These are phyloP conservation scores for Glycyrrhiza uralensis DNA, from an alignment of 306 rosid genomes.

Conservation along the genomic window DNA sequence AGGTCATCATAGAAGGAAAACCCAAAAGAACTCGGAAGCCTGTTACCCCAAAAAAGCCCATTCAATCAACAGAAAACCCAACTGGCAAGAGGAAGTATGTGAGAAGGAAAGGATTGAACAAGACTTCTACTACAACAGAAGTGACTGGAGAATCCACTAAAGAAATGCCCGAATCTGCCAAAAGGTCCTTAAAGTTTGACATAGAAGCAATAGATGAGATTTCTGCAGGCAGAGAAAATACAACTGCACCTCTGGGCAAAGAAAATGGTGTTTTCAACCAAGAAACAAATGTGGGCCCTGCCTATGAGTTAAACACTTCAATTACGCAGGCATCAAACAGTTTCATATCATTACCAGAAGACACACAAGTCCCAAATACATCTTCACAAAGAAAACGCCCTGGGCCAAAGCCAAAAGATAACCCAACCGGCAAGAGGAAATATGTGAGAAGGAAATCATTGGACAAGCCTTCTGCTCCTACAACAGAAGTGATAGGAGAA, in stretches of 20 bases:
- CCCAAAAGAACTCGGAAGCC: conserved; percentile 48
- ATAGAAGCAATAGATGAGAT: conserved; percentile 21
- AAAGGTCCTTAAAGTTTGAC: conserved; percentile 48
- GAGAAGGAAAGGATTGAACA: conserved; percentile 42
- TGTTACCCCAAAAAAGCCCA: conserved; percentile 42
- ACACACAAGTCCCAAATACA: conserved; percentile 15
- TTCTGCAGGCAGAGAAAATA: conserved; percentile 24
- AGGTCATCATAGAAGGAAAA: conserved; percentile 74
- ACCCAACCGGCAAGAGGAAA: conserved; percentile 21
- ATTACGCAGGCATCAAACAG: conserved; percentile 22
- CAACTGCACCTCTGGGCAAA: conserved; percentile 19
- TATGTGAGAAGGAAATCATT: neutral
- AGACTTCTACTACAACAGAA: conserved; percentile 28
- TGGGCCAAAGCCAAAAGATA: neutral
- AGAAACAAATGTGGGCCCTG: conserved; percentile 18
- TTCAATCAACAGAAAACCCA: conserved; percentile 40
- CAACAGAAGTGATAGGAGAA: conserved; percentile 29
- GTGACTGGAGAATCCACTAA: conserved; percentile 24
- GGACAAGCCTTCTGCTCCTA: conserved; percentile 29
- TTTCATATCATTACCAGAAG: conserved; percentile 25
- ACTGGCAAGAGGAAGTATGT: conserved; percentile 59
- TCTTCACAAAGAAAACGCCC: conserved; percentile 11
- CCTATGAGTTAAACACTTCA: conserved; percentile 13
- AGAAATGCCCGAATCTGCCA: conserved; percentile 23
- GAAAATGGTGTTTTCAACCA: conserved; percentile 22